Conservation (phyloP, 768 basidiomycete species). For the Dioszegia crocea region DNA sequence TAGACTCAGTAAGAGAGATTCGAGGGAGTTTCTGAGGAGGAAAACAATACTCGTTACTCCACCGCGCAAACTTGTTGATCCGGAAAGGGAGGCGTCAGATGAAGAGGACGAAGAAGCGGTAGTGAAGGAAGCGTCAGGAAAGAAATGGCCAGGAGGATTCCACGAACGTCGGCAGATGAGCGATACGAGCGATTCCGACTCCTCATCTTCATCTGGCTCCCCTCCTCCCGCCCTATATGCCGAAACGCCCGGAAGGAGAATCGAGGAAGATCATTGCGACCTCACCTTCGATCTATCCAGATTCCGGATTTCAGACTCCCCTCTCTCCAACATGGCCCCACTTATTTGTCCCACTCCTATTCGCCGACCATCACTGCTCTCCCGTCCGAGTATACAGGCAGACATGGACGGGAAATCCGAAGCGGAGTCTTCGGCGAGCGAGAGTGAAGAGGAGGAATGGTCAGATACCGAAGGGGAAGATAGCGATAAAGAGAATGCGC, state of each 20-base stretch:
- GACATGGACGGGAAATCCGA: not conserved
- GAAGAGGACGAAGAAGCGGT: not conserved
- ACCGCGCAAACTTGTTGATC: not conserved
- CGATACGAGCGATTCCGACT: not conserved
- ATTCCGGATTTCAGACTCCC: conserved; percentile 16
- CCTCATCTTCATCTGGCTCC: not conserved
- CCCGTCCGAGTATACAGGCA: not conserved
- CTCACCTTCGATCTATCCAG: conserved; percentile 26
- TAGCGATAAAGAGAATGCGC: conserved; percentile 38
- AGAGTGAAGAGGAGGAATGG: conserved; percentile 4
- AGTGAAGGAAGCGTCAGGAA: not conserved
- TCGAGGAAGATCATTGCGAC: conserved; percentile 13
- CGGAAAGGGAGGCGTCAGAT: not conserved
- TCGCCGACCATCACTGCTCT: not conserved
- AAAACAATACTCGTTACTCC: conserved; percentile 28
- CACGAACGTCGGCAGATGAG: conserved; percentile 10
- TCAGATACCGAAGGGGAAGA: conserved; percentile 12
- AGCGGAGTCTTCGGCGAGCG: not conserved
- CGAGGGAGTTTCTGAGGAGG: conserved; percentile 34
- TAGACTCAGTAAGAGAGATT: conserved; percentile 29
- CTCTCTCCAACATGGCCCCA: not conserved
- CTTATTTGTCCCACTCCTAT: not conserved
- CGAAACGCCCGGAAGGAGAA: conserved; percentile 1
- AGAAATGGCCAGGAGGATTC: conserved; percentile 15
- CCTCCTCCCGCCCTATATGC: not conserved